Percentiles rank a stretch among this genome's conserved stretches.
These are phyloP conservation scores for Tylopilus sp. DNA, from an alignment of 1,284 basidiomycete genomes.

Conservation along the genomic window DNA sequence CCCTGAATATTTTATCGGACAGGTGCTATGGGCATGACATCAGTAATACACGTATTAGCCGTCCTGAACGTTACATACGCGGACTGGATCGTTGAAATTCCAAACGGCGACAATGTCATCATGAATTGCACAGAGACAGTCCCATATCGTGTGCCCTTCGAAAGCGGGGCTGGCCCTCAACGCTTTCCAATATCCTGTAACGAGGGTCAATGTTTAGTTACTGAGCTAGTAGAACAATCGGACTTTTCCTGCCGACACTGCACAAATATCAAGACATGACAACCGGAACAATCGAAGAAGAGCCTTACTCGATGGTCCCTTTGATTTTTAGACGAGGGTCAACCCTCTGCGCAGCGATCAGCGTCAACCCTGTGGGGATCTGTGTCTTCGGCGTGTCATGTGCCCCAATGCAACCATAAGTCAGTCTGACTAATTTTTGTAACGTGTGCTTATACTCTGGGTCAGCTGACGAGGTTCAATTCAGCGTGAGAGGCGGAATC, in stretches of 20 bases:
- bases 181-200: conserved; percentile 11
- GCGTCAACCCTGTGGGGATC: background rate
- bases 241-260: conserved; percentile 6
- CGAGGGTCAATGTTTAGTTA: conserved; percentile 31
- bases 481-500: background rate
- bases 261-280: background rate
- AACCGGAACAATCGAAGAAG: background rate
- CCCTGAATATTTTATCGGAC: conserved; percentile 1
- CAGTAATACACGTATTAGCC: background rate
- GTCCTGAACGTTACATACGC: background rate
- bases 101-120: conserved; percentile 4
- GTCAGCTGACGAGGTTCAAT: background rate
- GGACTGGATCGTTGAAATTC: no score
- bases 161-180: conserved; percentile 1
- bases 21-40: background rate
- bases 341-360: background rate
- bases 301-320: conserved; percentile 1
- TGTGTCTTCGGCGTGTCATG: background rate
- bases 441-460: background rate
- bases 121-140: conserved; percentile 5
- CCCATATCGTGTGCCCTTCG: background rate
- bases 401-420: background rate
- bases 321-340: conserved; percentile 1
- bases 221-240: background rate
- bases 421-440: background rate